Percentiles rank a stretch among this genome's conserved stretches.
These are phyloP conservation scores for Diaporthe sp. DNA, from an alignment of 2,329 filamentous ascomycete genomes.

Conservation along the genomic window DNA sequence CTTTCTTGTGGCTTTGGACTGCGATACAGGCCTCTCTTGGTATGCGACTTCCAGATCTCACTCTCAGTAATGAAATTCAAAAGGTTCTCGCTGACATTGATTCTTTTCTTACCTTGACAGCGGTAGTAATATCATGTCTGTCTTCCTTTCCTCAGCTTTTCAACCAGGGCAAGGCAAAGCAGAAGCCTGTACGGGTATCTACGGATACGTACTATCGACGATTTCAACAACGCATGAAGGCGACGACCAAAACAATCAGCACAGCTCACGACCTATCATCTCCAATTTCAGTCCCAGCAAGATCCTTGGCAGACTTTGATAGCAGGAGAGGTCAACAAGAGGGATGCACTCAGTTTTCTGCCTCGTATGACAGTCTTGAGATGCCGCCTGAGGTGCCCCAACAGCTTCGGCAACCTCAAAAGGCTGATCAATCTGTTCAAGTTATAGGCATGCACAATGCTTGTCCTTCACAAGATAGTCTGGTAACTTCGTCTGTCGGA, in stretches of 20 bases:
- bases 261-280: too few relatives aligned
- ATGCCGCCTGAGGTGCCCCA: not conserved
- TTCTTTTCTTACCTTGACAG: not conserved
- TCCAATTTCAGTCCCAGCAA: not conserved
- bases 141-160: constrained; percentile 38
- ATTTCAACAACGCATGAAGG: not conserved
- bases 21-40: not conserved
- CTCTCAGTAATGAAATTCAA: too few relatives aligned
- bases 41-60: not conserved
- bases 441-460: not conserved
- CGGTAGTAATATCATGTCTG: constrained; percentile 32
- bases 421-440: not conserved
- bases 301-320: not conserved
- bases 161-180: not conserved
- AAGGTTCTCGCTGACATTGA: too few relatives aligned
- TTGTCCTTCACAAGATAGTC: not conserved
- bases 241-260: not conserved
- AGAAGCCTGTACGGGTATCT: not conserved
- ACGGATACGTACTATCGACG: constrained; percentile 3
- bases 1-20: constrained; percentile 11
- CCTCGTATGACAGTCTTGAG: constrained; percentile 5
- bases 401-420: not conserved
- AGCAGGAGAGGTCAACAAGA: not conserved
- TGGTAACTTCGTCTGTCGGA: not conserved
- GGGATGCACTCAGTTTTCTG: not conserved